Evolutionary conservation across 2,329 filamentous ascomycete genomes (phyloP), one percentile per base, ranked within the genome.

Genomic region (Aspergillus sp.): DNA sequence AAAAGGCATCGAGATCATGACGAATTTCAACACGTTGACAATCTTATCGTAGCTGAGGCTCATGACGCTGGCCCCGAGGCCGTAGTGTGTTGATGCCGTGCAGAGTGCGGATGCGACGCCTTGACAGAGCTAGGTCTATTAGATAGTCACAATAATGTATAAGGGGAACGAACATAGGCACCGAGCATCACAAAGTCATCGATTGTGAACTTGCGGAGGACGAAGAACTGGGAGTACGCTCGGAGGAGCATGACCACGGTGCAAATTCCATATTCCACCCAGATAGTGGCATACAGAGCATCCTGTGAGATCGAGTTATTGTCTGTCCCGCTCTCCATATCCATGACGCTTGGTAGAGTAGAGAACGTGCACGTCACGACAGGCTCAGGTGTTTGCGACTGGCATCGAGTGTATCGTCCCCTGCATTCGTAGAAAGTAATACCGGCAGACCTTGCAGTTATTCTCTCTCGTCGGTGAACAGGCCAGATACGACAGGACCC

Each of bases 181-280:
- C 20, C 54, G 8, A 56, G 40, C 54, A 56, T 56, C 20, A 56
- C 48, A 27, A 34, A 7, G 8, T 56, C 54, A 33, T 56, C 48
- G 0, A 33, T n/a, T 0, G 41, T 19, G 9, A 51, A 51, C 20
- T 34, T 56, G 15, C 48, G 47, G 8, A 51, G 20, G 20, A 56
- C 34, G 11, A 51, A 56, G 1, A 46, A 19, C 19, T 56, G 48
- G 1, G 47, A 51, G 30, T 56, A 56, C 2, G 30, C 54, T 9
- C 54, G 20, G 2, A 56, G 54, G 9, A 15, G 41, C 54, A 56
- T 56, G 30, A 51, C 47, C 4, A 56, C 11, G 4, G 54, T 56
- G 19, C 37, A 45, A 33, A 56, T 20, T 6, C 54, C 48, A 19
- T 46, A 56, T 40, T 56, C 20, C 17, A 51, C 48, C 54, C 54